Evolutionary conservation across 257 asterid species (phyloP).

Genomic region (Nicotiana otophora): DNA sequence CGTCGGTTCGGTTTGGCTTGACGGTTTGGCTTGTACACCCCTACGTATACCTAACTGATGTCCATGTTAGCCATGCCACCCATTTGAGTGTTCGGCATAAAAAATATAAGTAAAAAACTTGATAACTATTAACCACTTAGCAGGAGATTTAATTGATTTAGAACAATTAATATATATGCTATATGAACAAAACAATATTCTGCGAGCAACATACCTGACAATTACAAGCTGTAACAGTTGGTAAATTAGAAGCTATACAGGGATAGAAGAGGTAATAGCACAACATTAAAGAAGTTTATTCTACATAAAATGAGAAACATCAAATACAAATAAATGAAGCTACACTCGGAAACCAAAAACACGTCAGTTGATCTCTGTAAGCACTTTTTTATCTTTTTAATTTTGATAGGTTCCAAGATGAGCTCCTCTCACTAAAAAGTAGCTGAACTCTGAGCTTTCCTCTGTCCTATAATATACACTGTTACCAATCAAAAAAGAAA

Average conservation of each 20-base stretch:
- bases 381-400: background rate
- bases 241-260: background rate
- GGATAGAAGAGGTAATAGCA: background rate
- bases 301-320: background rate
- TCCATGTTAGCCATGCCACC: background rate
- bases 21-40: too few relatives aligned
- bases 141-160: background rate
- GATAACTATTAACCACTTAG: background rate
- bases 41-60: background rate
- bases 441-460: background rate
- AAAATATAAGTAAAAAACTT: background rate
- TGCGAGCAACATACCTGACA: background rate
- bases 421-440: background rate
- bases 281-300: background rate
- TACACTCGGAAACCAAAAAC: background rate
- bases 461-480: background rate
- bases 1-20: too few relatives aligned
- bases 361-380: background rate
- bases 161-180: background rate
- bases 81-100: background rate
- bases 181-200: background rate
- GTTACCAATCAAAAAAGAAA: background rate
- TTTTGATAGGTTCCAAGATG: background rate
- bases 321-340: background rate
- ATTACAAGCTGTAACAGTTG: background rate